Base-by-base conservation (phyloP, 75 land plant species). In the Pinus tabuliformis region DNA sequence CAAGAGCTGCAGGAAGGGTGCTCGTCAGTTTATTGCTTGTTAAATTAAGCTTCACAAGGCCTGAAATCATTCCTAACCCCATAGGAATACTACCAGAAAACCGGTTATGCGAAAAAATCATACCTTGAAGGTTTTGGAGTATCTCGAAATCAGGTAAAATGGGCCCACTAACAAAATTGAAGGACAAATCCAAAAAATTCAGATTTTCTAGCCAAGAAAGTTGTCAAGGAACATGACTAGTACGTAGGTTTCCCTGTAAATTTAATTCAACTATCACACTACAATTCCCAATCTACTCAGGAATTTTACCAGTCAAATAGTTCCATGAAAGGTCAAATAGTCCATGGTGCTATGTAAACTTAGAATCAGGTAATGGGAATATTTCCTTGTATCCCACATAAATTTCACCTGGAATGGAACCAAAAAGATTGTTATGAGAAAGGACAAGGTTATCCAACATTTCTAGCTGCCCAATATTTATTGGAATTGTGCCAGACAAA, bases 301-400 rank as follows among this genome's bases (percentile, higher is more conserved):
- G 94, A 9, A 91, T 85, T 0, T 36, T 21, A 56, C 93, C 92
- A 4, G 62, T 64, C 14, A 91, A 63, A 3, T 26, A 65, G 74
- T 93, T 93, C 59, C 72, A 58, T 0, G 91, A 85, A 8, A 93
- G 78, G 78, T 95, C 98, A 26, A 84, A 74, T 2, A 86, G 79
- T 20, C 97, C 97, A 78, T 81, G 81, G 56, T 94, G 97, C 77
- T 94, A 94, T 42, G 74, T 45, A 75, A 78, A 94, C 65, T 74
- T 75, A 5, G 89, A 81, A 58, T 88, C 92, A 17, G 95, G 97
- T 17, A 88, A 75, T 39, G 75, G 73, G 54, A 49, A 49, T 36
- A 80, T 77, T 78, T 87, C 71, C 59, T 87, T 87, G 73, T 88
- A 93, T 11, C 79, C 88, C 9, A 80, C 56, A 54, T 86, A 91